phyloP scores from a whole-genome alignment of 2,329 filamentous ascomycete species.

The Colletotrichum cordylinicola region DNA sequence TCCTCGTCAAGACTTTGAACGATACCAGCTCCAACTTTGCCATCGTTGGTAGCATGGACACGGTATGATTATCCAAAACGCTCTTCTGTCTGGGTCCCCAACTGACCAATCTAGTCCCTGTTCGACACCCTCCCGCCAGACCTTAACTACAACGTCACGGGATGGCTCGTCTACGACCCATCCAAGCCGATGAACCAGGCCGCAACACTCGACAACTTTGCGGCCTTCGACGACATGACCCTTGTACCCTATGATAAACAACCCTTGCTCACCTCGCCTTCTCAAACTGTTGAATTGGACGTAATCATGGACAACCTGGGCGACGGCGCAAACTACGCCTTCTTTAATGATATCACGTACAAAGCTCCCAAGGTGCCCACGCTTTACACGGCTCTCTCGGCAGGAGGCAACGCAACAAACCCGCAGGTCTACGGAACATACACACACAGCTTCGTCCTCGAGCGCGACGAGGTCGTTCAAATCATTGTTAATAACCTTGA shows the following conservation, averaged over 20 bases:
- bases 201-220: conserved; percentile 63
- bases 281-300: conserved; percentile 67
- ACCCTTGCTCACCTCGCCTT: conserved; percentile 64
- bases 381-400: conserved; percentile 75
- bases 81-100: background rate
- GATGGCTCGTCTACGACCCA: conserved; percentile 67
- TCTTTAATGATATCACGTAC: conserved; percentile 83
- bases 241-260: conserved; percentile 73
- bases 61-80: conserved; percentile 43
- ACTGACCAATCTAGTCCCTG: conserved; percentile 49
- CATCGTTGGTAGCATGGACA: conserved; percentile 74
- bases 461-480: conserved; percentile 72
- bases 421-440: conserved; percentile 69
- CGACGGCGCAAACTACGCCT: conserved; percentile 66
- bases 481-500: conserved; percentile 82
- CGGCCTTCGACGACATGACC: conserved; percentile 75
- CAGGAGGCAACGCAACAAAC: conserved; percentile 64
- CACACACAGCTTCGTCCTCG: conserved; percentile 71
- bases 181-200: conserved; percentile 53
- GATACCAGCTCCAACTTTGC: conserved; percentile 68
- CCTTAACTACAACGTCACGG: conserved; percentile 72
- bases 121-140: conserved; percentile 72
- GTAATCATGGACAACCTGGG: conserved; percentile 66
- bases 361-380: conserved; percentile 77
- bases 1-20: conserved; percentile 68